Percentiles rank a stretch among this genome's conserved stretches.
Conservation (phyloP, 169 alveolate species). For the Theileria annulata region DNA sequence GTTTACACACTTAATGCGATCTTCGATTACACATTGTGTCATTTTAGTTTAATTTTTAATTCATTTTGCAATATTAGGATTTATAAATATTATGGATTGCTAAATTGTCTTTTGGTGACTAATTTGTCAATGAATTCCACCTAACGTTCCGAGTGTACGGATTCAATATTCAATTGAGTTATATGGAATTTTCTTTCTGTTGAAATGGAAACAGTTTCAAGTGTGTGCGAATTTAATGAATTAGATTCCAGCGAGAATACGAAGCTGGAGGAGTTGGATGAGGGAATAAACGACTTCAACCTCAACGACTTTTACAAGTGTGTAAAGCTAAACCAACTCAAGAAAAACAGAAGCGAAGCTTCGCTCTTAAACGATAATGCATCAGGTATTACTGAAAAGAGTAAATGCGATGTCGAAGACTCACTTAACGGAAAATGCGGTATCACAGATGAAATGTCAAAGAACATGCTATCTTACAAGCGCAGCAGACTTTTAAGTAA, state of each 20-base stretch:
- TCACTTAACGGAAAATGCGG: neutral
- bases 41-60: neutral
- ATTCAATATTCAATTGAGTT: neutral
- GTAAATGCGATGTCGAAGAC: slow-evolving; percentile 7
- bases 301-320: slow-evolving; percentile 24
- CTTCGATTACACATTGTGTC: slow-evolving; percentile 5
- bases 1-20: slow-evolving; percentile 4
- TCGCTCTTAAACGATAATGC: neutral
- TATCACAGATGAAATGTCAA: neutral
- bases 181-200: neutral
- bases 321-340: slow-evolving; percentile 24
- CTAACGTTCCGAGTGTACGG: neutral
- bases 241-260: slow-evolving; percentile 16
- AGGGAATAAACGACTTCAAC: slow-evolving; percentile 20
- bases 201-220: neutral
- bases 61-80: neutral
- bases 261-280: neutral
- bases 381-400: neutral
- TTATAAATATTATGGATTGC: neutral
- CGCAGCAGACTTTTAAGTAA: slow-evolving; percentile 37
- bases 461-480: slow-evolving; percentile 11
- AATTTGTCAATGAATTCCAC: slow-evolving; percentile 5
- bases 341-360: neutral
- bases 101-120: neutral
- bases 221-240: neutral